These are phyloP conservation scores for Plasmodium chabaudi DNA, from an alignment of 169 alveolate species.

Conservation along the genomic window DNA sequence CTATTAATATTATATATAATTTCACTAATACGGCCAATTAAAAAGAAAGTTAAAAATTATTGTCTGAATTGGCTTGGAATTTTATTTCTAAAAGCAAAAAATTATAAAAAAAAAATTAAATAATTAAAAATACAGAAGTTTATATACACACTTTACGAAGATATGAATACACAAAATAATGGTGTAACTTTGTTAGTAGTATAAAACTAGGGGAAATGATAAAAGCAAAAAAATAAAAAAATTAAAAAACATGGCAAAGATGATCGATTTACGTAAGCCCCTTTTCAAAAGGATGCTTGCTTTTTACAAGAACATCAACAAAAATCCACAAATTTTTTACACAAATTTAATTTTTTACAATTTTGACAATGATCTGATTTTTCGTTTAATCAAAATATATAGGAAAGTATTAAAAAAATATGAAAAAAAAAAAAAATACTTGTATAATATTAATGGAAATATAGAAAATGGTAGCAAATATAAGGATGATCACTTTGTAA, in stretches of 20 bases:
- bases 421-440: neutral
- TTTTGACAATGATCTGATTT: constrained; percentile 59
- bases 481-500: constrained; percentile 27
- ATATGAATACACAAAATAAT: no score
- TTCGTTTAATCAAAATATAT: constrained; percentile 9
- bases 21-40: neutral
- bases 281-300: constrained; percentile 12
- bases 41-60: no score
- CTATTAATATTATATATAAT: neutral
- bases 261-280: constrained; percentile 7
- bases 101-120: no score
- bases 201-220: neutral
- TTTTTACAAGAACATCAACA: constrained; percentile 33
- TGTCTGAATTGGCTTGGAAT: no score
- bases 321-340: constrained; percentile 24
- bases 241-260: constrained; percentile 14
- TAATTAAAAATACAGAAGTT: no score
- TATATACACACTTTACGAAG: no score
- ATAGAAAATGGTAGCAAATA: neutral
- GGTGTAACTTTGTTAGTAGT: neutral
- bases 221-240: neutral
- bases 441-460: no score
- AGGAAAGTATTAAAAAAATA: constrained; percentile 29
- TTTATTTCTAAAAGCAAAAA: no score
- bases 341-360: constrained; percentile 35